These are phyloP conservation scores for Stachybotrys elegans DNA, from an alignment of 2,329 filamentous ascomycete species.

Conservation along the genomic window DNA sequence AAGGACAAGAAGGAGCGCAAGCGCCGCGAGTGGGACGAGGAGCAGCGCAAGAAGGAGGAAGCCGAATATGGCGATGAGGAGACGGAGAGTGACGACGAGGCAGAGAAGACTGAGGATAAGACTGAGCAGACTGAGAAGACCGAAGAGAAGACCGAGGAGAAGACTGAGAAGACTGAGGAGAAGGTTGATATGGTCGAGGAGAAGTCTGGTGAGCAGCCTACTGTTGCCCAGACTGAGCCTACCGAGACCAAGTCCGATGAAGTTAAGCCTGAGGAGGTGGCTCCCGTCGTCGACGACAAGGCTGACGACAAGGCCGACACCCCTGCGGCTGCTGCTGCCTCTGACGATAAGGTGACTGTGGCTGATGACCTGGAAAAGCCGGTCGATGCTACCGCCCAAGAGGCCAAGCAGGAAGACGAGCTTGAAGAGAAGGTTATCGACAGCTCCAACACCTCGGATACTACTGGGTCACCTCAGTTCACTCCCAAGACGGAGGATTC, in stretches of 20 bases:
- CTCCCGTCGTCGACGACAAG: too few species aligned
- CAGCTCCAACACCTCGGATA: conserved; percentile 19
- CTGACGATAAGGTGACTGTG: too few species aligned
- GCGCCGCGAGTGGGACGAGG: conserved; percentile 20
- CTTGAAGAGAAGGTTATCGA: conserved; percentile 13
- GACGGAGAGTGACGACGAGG: too few species aligned
- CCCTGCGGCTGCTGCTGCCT: too few species aligned
- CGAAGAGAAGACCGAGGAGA: conserved; percentile 7
- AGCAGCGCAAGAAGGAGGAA: conserved; percentile 18
- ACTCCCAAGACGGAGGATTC: conserved; percentile 27
- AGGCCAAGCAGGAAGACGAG: too few species aligned
- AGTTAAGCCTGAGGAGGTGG: too few species aligned
- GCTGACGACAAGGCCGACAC: too few species aligned
- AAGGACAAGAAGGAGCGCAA: conserved; percentile 26
- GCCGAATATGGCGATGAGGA: conserved; percentile 19
- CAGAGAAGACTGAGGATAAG: too few species aligned
- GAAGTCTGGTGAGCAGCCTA: conserved; percentile 2
- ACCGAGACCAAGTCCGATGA: too few species aligned
- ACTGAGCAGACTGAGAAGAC: conserved; percentile 6
- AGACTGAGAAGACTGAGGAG: too few species aligned
- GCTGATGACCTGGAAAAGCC: too few species aligned
- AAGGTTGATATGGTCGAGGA: conserved; percentile 17
- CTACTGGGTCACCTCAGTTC: conserved; percentile 24
- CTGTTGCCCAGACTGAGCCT: background rate
- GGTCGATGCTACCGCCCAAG: conserved; percentile 1